Conservation (phyloP, 2,329 filamentous ascomycete species). For the Lecanicillium sp. region DNA sequence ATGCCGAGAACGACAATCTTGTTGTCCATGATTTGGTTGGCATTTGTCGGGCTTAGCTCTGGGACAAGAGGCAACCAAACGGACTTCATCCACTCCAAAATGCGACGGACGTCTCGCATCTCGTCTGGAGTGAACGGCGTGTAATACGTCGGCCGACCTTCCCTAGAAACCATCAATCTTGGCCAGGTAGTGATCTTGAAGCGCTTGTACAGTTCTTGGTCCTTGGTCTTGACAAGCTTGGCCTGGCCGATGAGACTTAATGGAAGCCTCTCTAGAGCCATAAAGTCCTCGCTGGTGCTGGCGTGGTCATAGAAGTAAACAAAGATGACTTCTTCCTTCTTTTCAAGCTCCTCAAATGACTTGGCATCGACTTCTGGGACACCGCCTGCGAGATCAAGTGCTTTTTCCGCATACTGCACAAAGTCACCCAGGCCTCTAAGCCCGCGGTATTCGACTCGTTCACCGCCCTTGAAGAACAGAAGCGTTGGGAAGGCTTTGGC, state of each 20-base stretch:
- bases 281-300: conserved; percentile 86
- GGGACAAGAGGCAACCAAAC: conserved; percentile 96
- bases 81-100: conserved; percentile 88
- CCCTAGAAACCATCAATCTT: conserved; percentile 79
- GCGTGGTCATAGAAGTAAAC: conserved; percentile 97
- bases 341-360: conserved; percentile 72
- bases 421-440: conserved; percentile 89
- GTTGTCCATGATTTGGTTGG: conserved; percentile 88
- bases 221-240: conserved; percentile 85
- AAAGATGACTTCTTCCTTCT: conserved; percentile 93
- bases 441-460: conserved; percentile 87
- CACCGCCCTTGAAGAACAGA: conserved; percentile 83
- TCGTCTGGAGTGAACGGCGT: conserved; percentile 78
- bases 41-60: conserved; percentile 84
- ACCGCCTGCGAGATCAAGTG: conserved; percentile 66
- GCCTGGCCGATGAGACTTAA: conserved; percentile 85
- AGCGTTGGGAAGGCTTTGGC: conserved; percentile 80
- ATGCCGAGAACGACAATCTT: conserved; percentile 93
- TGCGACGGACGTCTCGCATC: conserved; percentile 75
- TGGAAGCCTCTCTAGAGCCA: conserved; percentile 76
- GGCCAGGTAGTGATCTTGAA: conserved; percentile 98
- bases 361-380: conserved; percentile 73
- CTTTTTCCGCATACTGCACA: conserved; percentile 77
- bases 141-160: conserved; percentile 86
- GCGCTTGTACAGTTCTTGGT: conserved; percentile 62